Base-by-base conservation (phyloP, 169 alveolate genomes). In the Sarcocystis neurona region DNA sequence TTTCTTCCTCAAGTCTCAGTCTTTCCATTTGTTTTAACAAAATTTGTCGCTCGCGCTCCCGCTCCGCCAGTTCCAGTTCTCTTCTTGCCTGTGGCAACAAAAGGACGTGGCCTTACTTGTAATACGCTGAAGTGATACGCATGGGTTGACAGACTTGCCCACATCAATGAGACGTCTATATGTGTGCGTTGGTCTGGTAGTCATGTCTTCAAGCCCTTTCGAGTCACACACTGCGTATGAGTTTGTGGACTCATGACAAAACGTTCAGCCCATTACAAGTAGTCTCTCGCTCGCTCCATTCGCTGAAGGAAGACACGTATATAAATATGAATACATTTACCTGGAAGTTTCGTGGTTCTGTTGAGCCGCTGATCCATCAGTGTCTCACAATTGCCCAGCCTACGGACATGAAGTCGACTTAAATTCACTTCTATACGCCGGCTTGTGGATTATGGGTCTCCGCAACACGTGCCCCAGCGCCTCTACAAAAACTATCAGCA, bases 1-100 rank as follows among this genome's bases (percentile, higher is more conserved):
- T 1, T 50, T 78, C 85, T 56, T 95, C 97, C 88, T 94, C 96
- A n/a, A 90, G 90, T 72, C 93, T 89, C 37, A 95, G 58, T 56
- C 85, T 91, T 82, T 94, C 95, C 87, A 94, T 93, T 79, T 95
- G 94, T 30, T 89, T 74, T 53, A 94, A 82, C 90, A 94, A 89
- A 77, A 94, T 87, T 74, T 88, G 94, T 63, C 93, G 86, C 79
- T 95, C 97, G 68, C 92, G 88, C 86, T 95, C 97, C 47, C 90
- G 77, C 48, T 91, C 68, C 82, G 93, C 97, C 86, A 86, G 85
- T 41, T 86, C 90, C 39, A 86, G 85, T 50, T 86, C 78, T 27
- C 90, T 46, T 44, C 60, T 39, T 32, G 63, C 44, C 90, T 86
- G 85, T 30, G 32, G 30, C 58, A 50, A 8, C 41, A 72, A 3